Percentiles rank a stretch among this genome's conserved stretches.
phyloP scores from a whole-genome alignment of 371 early-diverging fungal genomes.

The Apophysomyces ossiformis region DNA sequence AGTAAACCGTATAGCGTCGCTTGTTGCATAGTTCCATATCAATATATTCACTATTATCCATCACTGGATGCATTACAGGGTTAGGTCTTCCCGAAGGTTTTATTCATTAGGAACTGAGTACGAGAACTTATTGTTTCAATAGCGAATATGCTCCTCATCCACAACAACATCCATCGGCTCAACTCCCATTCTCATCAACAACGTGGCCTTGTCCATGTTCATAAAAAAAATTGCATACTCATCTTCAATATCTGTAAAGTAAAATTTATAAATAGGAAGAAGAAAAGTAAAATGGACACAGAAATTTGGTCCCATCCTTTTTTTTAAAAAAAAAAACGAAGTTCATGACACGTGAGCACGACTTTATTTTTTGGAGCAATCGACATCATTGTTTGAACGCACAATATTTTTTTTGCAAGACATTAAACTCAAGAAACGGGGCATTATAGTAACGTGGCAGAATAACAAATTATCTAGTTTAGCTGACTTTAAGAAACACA shows the following conservation, averaged over 20 bases:
- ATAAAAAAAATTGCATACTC: slow-evolving; percentile 27
- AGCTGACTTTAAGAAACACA: too few species aligned
- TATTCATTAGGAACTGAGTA: slow-evolving; percentile 10
- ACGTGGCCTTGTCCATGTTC: slow-evolving; percentile 27
- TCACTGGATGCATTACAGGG: neutral
- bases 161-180: slow-evolving; percentile 25
- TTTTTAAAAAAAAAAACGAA: neutral
- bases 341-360: slow-evolving; percentile 6
- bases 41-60: neutral
- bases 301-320: neutral
- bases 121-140: slow-evolving; percentile 19
- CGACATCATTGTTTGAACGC: slow-evolving; percentile 11
- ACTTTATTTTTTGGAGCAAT: neutral
- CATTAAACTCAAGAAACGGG: too few species aligned
- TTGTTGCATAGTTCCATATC: neutral
- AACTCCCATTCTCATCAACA: slow-evolving; percentile 25
- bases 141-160: slow-evolving; percentile 24
- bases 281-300: neutral
- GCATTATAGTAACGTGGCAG: too few species aligned
- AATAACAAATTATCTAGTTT: too few species aligned
- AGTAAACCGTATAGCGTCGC: neutral
- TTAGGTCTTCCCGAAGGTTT: slow-evolving; percentile 3
- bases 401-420: too few species aligned
- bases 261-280: neutral
- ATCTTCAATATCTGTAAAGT: slow-evolving; percentile 16